Evolutionary conservation across 1,139 yeast genomes (phyloP).

Genomic region (Geotrichum aggregatum): DNA sequence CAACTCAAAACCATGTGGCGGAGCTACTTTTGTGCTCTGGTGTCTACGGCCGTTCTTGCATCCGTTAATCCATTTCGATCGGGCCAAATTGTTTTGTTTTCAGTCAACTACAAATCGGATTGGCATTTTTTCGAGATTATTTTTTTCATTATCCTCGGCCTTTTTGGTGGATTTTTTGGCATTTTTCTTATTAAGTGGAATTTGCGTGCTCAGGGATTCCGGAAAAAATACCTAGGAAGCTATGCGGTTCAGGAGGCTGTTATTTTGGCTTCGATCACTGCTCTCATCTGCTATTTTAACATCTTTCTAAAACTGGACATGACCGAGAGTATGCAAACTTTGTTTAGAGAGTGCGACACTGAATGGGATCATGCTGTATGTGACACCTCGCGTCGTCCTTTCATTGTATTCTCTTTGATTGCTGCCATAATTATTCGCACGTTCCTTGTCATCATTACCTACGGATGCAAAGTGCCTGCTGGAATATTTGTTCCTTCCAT

Average conservation of each 20-base stretch:
- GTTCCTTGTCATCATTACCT: slow-evolving; percentile 70
- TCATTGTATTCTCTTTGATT: slow-evolving; percentile 49
- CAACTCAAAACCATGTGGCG: slow-evolving; percentile 83
- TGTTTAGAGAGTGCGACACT: slow-evolving; percentile 76
- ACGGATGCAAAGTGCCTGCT: slow-evolving; percentile 91
- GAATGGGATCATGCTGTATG: slow-evolving; percentile 34
- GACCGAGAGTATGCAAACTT: slow-evolving; percentile 90
- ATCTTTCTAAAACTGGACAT: slow-evolving; percentile 77
- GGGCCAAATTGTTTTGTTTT: slow-evolving; percentile 89
- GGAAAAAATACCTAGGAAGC: slow-evolving; percentile 61
- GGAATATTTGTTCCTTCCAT: slow-evolving; percentile 95
- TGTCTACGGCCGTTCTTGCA: slow-evolving; percentile 74
- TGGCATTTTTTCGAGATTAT: slow-evolving; percentile 90
- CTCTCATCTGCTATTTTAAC: slow-evolving; percentile 76
- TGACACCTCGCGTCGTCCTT: slow-evolving; percentile 30
- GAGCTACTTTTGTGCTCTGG: slow-evolving; percentile 82
- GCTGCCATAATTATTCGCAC: slow-evolving; percentile 73
- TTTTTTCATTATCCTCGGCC: slow-evolving; percentile 69
- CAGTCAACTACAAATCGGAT: slow-evolving; percentile 74
- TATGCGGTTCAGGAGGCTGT: slow-evolving; percentile 70
- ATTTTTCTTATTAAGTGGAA: slow-evolving; percentile 75
- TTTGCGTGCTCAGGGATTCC: slow-evolving; percentile 69
- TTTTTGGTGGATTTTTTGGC: slow-evolving; percentile 91
- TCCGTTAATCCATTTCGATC: slow-evolving; percentile 85
- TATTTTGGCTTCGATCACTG: slow-evolving; percentile 62